Evolutionary conservation across 345 rosid genomes (phyloP).

Genomic region (Eucalyptus pauciflora): DNA sequence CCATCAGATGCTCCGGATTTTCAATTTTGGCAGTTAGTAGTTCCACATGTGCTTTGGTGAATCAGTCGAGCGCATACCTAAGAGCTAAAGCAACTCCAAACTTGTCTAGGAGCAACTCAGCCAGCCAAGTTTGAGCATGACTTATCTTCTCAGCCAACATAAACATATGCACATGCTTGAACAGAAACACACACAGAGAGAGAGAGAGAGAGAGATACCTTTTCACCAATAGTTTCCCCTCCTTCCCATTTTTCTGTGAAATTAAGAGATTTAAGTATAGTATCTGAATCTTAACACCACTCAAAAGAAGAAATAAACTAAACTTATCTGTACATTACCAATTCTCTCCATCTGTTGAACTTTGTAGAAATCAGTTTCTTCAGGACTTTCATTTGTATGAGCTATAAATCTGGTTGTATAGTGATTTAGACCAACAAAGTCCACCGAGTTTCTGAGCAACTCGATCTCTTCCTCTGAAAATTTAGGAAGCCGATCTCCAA

Average conservation of each 20-base stretch:
- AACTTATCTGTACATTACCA: conserved; percentile 24
- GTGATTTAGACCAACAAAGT: conserved; percentile 84
- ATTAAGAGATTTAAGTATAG: not conserved
- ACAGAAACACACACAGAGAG: not conserved
- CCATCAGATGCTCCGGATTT: not conserved
- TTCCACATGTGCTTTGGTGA: not conserved
- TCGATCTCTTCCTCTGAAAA: conserved; percentile 62
- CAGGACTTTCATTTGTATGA: conserved; percentile 27
- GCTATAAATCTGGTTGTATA: conserved; percentile 75
- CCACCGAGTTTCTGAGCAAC: conserved; percentile 46
- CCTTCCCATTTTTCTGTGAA: conserved; percentile 58
- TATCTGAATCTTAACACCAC: not conserved
- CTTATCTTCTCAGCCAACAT: not conserved
- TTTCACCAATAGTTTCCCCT: conserved; percentile 72
- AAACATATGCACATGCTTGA: not conserved
- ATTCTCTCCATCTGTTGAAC: conserved; percentile 53
- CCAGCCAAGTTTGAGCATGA: not conserved
- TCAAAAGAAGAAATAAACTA: not conserved
- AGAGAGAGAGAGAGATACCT: conserved; percentile 23
- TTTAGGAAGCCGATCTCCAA: conserved; percentile 62
- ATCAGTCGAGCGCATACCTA: not conserved
- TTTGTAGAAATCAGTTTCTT: conserved; percentile 36
- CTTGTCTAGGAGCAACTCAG: not conserved
- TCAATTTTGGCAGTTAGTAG: not conserved
- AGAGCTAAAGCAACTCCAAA: not conserved